Conservation (phyloP, 2,329 filamentous ascomycete species). For the Domatiomyces catenatus region DNA sequence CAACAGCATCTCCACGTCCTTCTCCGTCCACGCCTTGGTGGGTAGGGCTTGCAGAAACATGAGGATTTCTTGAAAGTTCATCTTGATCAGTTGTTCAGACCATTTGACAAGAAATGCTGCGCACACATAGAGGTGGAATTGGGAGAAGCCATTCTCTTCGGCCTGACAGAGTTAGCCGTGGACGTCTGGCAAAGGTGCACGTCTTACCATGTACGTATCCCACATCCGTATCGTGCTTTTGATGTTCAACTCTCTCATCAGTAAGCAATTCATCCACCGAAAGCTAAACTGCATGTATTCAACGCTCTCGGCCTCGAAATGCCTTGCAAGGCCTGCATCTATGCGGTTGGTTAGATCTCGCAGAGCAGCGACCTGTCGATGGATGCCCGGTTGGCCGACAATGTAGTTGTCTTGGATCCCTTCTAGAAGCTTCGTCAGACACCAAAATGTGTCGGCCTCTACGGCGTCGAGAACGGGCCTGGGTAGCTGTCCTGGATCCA, state of each 20-base stretch:
- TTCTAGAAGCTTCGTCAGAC: slow-evolving; percentile 90
- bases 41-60: slow-evolving; percentile 96
- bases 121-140: slow-evolving; percentile 96
- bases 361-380: slow-evolving; percentile 76
- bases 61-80: slow-evolving; percentile 90
- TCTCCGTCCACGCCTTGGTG: slow-evolving; percentile 88
- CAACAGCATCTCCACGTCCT: slow-evolving; percentile 87
- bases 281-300: slow-evolving; percentile 99
- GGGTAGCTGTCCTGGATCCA: slow-evolving; percentile 92
- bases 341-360: slow-evolving; percentile 84
- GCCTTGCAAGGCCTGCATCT: slow-evolving; percentile 66
- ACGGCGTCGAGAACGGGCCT: slow-evolving; percentile 85
- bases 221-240: slow-evolving; percentile 97
- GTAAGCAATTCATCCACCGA: slow-evolving; percentile 96
- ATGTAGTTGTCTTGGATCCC: slow-evolving; percentile 99
- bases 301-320: slow-evolving; percentile 77
- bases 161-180: slow-evolving; percentile 42
- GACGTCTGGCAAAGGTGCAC: not conserved
- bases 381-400: slow-evolving; percentile 90
- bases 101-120: slow-evolving; percentile 96
- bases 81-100: slow-evolving; percentile 85
- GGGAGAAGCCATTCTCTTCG: slow-evolving; percentile 95
- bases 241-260: slow-evolving; percentile 95
- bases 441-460: slow-evolving; percentile 97
- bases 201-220: slow-evolving; percentile 87